These are phyloP conservation scores for Suillus cothurnatus DNA, from an alignment of 768 basidiomycete species.

Conservation along the genomic window DNA sequence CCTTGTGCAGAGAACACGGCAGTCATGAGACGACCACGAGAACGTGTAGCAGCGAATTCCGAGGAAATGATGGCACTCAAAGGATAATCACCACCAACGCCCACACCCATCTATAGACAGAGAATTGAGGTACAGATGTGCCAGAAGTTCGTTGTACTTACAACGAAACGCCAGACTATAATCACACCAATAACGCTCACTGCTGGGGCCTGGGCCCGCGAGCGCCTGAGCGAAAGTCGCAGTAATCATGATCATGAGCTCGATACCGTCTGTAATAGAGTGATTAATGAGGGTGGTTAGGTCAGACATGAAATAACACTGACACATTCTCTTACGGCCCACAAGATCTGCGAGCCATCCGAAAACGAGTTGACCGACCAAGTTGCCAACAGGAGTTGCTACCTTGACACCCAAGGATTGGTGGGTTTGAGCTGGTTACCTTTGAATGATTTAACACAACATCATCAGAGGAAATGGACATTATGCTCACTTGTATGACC, in stretches of 20 bases:
- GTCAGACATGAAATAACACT: conserved; percentile 26
- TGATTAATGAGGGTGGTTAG: background rate
- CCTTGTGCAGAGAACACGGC: conserved; percentile 87
- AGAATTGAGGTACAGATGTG: background rate
- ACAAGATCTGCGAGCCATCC: conserved; percentile 79
- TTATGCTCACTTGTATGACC: conserved; percentile 31
- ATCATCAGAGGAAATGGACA: too few relatives aligned
- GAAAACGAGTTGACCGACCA: conserved; percentile 76
- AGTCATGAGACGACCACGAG: conserved; percentile 86
- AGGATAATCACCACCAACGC: conserved; percentile 91
- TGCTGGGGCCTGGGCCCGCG: conserved; percentile 62
- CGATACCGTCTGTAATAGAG: conserved; percentile 44
- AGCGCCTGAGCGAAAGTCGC: conserved; percentile 81
- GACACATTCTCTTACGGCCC: conserved; percentile 82
- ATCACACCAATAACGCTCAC: conserved; percentile 75
- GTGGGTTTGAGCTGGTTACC: conserved; percentile 43
- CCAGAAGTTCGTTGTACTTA: conserved; percentile 25
- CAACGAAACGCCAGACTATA: conserved; percentile 83
- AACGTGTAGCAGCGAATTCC: conserved; percentile 80
- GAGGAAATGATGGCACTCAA: conserved; percentile 84
- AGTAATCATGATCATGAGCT: conserved; percentile 79
- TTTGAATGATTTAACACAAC: conserved; percentile 9
- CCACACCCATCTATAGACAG: conserved; percentile 62
- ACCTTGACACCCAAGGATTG: conserved; percentile 81
- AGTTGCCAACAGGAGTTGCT: conserved; percentile 74